Conservation (phyloP, 169 alveolate genomes). For the Besnoitia besnoiti region DNA sequence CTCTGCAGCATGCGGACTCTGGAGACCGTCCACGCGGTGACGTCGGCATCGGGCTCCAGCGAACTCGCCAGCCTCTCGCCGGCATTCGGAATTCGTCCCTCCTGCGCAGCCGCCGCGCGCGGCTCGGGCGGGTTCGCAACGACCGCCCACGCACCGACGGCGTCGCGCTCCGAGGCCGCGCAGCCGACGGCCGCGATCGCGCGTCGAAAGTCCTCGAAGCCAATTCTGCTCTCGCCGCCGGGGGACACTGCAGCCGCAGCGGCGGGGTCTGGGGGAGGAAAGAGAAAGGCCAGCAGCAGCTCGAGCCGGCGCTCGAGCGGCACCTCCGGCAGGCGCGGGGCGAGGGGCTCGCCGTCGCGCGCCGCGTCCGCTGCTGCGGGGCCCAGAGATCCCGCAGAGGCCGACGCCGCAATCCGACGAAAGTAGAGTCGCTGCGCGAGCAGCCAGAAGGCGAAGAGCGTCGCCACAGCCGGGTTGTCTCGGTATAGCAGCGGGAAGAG, state of each 20-base stretch:
- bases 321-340: no score
- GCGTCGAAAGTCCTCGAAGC: conserved; percentile 30
- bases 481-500: conserved; percentile 52
- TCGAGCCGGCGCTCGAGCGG: conserved; percentile 10
- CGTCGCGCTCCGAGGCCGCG: conserved; percentile 49
- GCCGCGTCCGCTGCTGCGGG: no score
- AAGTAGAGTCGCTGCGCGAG: conserved; percentile 28
- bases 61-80: neutral
- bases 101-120: neutral
- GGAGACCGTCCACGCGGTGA: neutral
- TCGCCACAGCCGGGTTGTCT: conserved; percentile 51
- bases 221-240: conserved; percentile 3
- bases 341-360: no score
- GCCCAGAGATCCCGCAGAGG: neutral
- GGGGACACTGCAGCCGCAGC: neutral
- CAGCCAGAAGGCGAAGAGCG: conserved; percentile 63
- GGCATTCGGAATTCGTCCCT: neutral
- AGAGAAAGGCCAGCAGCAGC: conserved; percentile 47
- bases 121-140: conserved; percentile 29
- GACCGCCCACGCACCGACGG: conserved; percentile 54
- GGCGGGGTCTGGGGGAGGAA: conserved; percentile 34
- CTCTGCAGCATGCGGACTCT: neutral
- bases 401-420: neutral
- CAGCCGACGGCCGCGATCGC: conserved; percentile 57
- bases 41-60: conserved; percentile 7